Evolutionary conservation across 257 asterid species (phyloP), one percentile per base, ranked within the genome.

Genomic region (Jasminum sambac): DNA sequence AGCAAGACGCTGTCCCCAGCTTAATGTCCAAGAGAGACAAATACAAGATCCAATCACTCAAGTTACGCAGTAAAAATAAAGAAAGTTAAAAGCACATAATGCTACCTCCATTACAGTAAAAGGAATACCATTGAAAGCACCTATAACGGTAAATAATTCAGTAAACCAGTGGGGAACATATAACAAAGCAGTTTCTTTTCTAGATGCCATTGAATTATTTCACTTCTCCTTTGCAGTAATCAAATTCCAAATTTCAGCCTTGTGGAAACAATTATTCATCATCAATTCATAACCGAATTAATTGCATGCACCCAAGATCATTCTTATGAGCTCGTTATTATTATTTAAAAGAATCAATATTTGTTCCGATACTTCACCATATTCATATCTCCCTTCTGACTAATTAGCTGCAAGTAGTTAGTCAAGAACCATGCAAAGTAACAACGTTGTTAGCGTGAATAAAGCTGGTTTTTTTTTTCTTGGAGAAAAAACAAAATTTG

Each of bases 1-100:
- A 90, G 80, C 83, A 83, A 64, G 9, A 88, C 89, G 67, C 89
- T 86, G 63, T 88, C 92, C 58, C 87, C 89, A 75, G 79, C 95
- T 88, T 71, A 76, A 72, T 52, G 64, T 60, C 40, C 73, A 73
- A 74, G 42, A 63, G 48, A 79, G 55, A 57, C n/a, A 55, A 55
- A 59, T 34, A 24, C 25, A 75, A 64, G 63, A 23, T 66, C 21
- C 41, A 30, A 13, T 42, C 25, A 44, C 66, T 71, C 11, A 38
- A 13, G 19, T 25, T 46, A 60, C 5, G 41, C 10, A 14, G 36
- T 52, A 58, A 19, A 64, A 26, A 58, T 4, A 37, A 8, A 34
- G n/a, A n/a, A n/a, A n/a, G n/a, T n/a, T 30, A 30, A 30, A 30
- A 68, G 11, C 70, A 66, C 5, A 42, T 38, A 25, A 55, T 55